These are phyloP conservation scores for Synchytrium microbalum DNA, from an alignment of 371 early-diverging fungal genomes.

Conservation along the genomic window DNA sequence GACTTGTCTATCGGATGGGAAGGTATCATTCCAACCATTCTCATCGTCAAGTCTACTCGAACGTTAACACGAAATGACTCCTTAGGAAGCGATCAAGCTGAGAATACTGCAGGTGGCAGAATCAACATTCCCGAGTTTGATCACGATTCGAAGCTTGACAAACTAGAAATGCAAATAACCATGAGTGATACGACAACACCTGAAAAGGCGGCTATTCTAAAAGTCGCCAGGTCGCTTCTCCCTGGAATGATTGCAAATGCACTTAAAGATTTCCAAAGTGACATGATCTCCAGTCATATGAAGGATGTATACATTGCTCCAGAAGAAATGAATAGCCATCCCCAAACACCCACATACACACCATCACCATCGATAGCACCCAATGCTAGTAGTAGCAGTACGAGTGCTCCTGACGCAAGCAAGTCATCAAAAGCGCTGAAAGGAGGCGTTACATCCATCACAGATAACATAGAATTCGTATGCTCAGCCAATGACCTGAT, in stretches of 20 bases:
- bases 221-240: background rate
- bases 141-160: slow-evolving; percentile 75
- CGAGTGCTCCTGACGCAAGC: background rate
- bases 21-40: slow-evolving; percentile 17
- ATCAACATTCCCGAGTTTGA: slow-evolving; percentile 85
- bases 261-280: slow-evolving; percentile 1
- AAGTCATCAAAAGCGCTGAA: slow-evolving; percentile 16
- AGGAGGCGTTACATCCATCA: slow-evolving; percentile 61
- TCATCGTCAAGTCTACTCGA: background rate
- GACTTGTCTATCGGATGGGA: slow-evolving; percentile 66
- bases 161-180: slow-evolving; percentile 54
- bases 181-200: slow-evolving; percentile 2
- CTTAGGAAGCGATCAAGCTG: slow-evolving; percentile 34
- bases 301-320: slow-evolving; percentile 81
- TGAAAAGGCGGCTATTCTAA: background rate
- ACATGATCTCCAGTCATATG: slow-evolving; percentile 48
- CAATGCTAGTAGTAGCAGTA: slow-evolving; percentile 4
- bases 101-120: slow-evolving; percentile 60
- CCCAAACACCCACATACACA: slow-evolving; percentile 25
- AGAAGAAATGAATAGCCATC: slow-evolving; percentile 45
- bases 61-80: background rate
- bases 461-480: slow-evolving; percentile 74
- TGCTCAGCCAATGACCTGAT: slow-evolving; percentile 81
- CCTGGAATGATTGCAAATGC: slow-evolving; percentile 7
- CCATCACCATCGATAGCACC: slow-evolving; percentile 32